Evolutionary conservation across 2,329 filamentous ascomycete genomes (phyloP).

Genomic region (Didymosphaeria variabile): DNA sequence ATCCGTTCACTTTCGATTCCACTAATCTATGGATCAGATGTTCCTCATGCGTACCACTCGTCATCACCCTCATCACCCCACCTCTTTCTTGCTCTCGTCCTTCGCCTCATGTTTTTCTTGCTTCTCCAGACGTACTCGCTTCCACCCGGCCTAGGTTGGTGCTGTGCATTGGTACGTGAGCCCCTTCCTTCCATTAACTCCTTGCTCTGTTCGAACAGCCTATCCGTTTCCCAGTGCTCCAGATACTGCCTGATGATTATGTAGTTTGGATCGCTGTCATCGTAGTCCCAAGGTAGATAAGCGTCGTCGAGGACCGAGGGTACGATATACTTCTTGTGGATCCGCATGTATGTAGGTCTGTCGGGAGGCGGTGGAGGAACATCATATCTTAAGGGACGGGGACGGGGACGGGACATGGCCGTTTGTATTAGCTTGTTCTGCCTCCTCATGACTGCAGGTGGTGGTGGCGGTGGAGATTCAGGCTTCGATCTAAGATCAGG

Average conservation of each 20-base stretch:
- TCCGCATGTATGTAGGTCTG: slow-evolving; percentile 16
- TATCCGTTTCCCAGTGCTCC: slow-evolving; percentile 6
- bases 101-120: not conserved
- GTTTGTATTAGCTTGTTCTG: not conserved
- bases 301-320: slow-evolving; percentile 21
- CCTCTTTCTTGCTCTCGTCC: slow-evolving; percentile 2
- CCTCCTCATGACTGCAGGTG: not conserved
- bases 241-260: slow-evolving; percentile 18
- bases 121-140: slow-evolving; percentile 14
- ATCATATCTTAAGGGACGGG: not conserved
- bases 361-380: not conserved
- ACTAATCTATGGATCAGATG: too few relatives aligned
- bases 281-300: slow-evolving; percentile 24
- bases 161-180: too few relatives aligned
- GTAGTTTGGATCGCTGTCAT: slow-evolving; percentile 21
- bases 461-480: not conserved
- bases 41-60: not conserved
- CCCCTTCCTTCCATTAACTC: slow-evolving; percentile 5
- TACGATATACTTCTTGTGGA: slow-evolving; percentile 23
- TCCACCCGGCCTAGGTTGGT: not conserved
- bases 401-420: not conserved
- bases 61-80: not conserved
- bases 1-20: too few relatives aligned
- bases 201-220: slow-evolving; percentile 23
- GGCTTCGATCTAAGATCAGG: not conserved